Conservation (phyloP, 2,329 filamentous ascomycete genomes). For the Hypoxylon rubiginosum region DNA sequence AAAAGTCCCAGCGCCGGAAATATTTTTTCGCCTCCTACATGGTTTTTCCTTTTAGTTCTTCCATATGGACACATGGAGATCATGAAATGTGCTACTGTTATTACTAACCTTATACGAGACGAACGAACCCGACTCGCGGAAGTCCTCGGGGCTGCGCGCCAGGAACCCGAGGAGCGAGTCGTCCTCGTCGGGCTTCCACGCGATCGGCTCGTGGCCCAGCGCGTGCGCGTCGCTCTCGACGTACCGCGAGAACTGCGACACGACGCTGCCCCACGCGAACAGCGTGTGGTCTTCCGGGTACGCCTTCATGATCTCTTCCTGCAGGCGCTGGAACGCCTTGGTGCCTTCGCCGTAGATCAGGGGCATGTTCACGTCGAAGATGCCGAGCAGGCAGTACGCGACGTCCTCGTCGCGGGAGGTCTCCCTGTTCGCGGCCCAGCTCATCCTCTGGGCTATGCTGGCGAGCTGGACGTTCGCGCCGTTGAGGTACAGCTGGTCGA, state of each 20-base stretch:
- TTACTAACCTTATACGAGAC: constrained; percentile 9
- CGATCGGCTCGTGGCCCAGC: constrained; percentile 11
- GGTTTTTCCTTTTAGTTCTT: too few species aligned
- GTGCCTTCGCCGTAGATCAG: constrained; percentile 49
- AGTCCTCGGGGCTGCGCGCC: constrained; percentile 23
- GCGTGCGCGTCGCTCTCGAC: constrained; percentile 1
- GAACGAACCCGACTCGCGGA: constrained; percentile 23
- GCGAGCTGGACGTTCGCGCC: constrained; percentile 25
- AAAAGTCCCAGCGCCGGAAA: constrained; percentile 20
- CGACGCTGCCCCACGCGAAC: constrained; percentile 43
- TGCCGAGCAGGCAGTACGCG: constrained; percentile 50
- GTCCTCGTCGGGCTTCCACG: constrained; percentile 7
- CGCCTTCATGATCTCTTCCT: constrained; percentile 42
- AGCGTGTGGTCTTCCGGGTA: constrained; percentile 45
- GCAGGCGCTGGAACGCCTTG: constrained; percentile 46
- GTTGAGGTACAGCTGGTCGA: constrained; percentile 38
- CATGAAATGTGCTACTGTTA: too few species aligned
- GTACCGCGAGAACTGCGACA: background rate
- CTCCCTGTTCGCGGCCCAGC: constrained; percentile 45
- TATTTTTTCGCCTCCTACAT: constrained; percentile 8
- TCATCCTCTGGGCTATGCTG: constrained; percentile 47
- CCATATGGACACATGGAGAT: too few species aligned
- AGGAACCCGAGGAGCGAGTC: constrained; percentile 23
- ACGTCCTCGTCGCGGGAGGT: constrained; percentile 47
- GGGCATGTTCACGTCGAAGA: constrained; percentile 50